These are phyloP conservation scores for Epichloe bromicola DNA, from an alignment of 2,329 filamentous ascomycete species.

Conservation along the genomic window DNA sequence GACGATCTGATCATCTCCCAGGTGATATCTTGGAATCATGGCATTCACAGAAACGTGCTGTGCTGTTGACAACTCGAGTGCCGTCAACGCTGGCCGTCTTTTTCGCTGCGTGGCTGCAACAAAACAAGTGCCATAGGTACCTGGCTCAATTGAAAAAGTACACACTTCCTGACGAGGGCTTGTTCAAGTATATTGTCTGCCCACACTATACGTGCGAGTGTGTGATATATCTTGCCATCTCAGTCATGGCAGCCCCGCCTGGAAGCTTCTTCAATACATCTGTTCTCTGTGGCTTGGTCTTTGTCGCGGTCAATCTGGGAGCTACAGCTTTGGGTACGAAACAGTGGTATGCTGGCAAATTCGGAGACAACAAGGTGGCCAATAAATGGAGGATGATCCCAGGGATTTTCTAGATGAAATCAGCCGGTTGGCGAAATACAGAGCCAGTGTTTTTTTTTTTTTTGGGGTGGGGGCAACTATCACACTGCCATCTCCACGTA, in stretches of 20 bases:
- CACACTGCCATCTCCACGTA: background rate
- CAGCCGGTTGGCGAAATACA: background rate
- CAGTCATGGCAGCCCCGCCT: slow-evolving; percentile 57
- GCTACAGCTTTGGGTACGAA: slow-evolving; percentile 68
- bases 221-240: slow-evolving; percentile 66
- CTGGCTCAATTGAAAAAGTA: slow-evolving; percentile 67
- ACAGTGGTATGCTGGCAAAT: slow-evolving; percentile 66
- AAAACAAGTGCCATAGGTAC: slow-evolving; percentile 61
- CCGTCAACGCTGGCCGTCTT: slow-evolving; percentile 48
- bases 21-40: slow-evolving; percentile 22
- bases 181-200: slow-evolving; percentile 63
- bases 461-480: background rate
- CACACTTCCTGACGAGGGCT: slow-evolving; percentile 58
- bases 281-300: slow-evolving; percentile 53
- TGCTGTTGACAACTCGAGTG: slow-evolving; percentile 13
- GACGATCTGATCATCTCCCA: slow-evolving; percentile 5
- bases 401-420: slow-evolving; percentile 37
- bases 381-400: slow-evolving; percentile 68
- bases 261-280: slow-evolving; percentile 59
- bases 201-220: slow-evolving; percentile 91
- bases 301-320: slow-evolving; percentile 69
- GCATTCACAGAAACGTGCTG: slow-evolving; percentile 11
- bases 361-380: slow-evolving; percentile 51
- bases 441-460: background rate
- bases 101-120: slow-evolving; percentile 54